Base-by-base conservation (phyloP, 208 protist genomes). In the Leishmania turanica region DNA sequence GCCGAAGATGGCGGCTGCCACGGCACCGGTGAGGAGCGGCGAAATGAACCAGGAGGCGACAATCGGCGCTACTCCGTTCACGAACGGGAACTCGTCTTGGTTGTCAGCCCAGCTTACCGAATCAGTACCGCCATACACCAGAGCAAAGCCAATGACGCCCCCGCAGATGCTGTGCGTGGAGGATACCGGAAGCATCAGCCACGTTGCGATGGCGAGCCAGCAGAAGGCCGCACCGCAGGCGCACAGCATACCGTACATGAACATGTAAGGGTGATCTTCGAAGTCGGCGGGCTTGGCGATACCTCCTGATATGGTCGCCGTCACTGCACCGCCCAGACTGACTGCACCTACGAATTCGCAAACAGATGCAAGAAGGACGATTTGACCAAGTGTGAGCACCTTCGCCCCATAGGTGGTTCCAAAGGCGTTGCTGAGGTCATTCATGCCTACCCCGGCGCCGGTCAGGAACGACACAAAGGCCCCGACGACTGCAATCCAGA, bases 361-460 rank as follows among this genome's bases (percentile, higher is more conserved):
- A 62, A 97, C 89, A 64, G 92, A 86, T 53, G 94, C 95, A 49
- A 98, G 83, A 34, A 97, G 78, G 75, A 94, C 87, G 74, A 97
- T 97, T 60, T 95, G 88, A 45, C 83, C 72, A 15, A 98, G 83
- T 8, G 90, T 97, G 49, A 98, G 84, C 21, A 95, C 88, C 78
- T 94, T 96, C 17, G 92, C 80, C 47, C 93, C 94, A 77, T 98
- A 96, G 45, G 90, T 94, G 19, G 96, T 97, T 24, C 91, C 96
- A 84, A 98, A 97, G 75, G 95, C 91, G 81, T 98, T 98, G 78
- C 89, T 93, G 34, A 98, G 88, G 83, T 98, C 96, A 70, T 98
- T 98, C 85, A 95, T 95, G 24, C 95, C 96, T 7, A 97, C 91
- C 68, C 93, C 93, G n/a, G 87, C 87, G 34, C 90, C 92, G 8